A percentile compares a stretch with the other conserved stretches of the same genome.
Conservation (phyloP, 2,329 filamentous ascomycete genomes). For the Phymatotrichopsis omnivora region DNA sequence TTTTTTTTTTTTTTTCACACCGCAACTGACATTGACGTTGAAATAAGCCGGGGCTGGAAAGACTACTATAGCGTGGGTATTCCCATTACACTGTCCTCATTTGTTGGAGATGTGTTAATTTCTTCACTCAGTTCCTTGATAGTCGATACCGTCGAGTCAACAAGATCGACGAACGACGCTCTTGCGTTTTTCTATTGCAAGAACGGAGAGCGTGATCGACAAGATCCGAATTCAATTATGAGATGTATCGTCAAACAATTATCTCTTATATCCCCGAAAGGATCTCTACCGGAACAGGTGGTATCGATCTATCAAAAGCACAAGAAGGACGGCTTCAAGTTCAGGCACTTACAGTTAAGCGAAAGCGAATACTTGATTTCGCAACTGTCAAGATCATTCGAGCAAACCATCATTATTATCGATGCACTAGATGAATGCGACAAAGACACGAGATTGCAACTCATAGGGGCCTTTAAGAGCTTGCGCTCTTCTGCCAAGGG, state of each 20-base stretch:
- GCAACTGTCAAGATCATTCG: slow-evolving; percentile 3
- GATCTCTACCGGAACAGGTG: slow-evolving; percentile 13
- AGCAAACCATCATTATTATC: slow-evolving; percentile 14
- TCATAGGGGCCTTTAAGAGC: slow-evolving; percentile 10
- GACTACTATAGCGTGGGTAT: slow-evolving; percentile 33
- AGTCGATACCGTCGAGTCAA: slow-evolving; percentile 18
- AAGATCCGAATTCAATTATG: slow-evolving; percentile 33
- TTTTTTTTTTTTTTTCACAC: slow-evolving; percentile 32
- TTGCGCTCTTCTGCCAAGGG: background rate
- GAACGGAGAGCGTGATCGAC: slow-evolving; percentile 20
- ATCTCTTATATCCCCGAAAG: background rate
- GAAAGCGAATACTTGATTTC: slow-evolving; percentile 8
- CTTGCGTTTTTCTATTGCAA: slow-evolving; percentile 37
- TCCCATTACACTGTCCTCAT: too few relatives aligned
- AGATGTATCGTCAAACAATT: slow-evolving; percentile 30
- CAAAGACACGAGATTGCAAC: background rate
- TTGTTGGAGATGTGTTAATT: too few relatives aligned
- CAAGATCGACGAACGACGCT: slow-evolving; percentile 13
- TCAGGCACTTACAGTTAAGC: background rate
- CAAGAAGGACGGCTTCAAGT: slow-evolving; percentile 1
- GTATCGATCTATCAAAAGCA: slow-evolving; percentile 13
- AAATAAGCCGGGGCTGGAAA: slow-evolving; percentile 30
- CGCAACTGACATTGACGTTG: background rate
- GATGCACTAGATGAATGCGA: slow-evolving; percentile 20
- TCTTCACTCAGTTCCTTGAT: slow-evolving; percentile 4